phyloP scores from a whole-genome alignment of 768 basidiomycete species.

The Flagelloscypha sp. region DNA sequence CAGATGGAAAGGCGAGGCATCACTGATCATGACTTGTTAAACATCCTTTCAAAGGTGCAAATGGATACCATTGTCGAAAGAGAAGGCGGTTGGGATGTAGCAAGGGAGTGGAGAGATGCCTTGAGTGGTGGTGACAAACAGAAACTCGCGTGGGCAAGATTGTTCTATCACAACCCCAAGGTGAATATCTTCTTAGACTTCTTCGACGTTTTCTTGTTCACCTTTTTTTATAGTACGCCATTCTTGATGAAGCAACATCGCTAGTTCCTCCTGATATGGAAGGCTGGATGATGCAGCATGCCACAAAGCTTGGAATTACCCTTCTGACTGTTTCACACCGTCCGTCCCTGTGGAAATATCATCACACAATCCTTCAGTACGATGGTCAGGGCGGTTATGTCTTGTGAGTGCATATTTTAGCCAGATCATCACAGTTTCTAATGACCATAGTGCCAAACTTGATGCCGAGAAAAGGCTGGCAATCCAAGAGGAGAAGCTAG shows the following conservation, averaged over 20 bases:
- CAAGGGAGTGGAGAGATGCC: conserved; percentile 90
- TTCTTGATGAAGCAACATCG: conserved; percentile 93
- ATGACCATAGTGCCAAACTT: conserved; percentile 59
- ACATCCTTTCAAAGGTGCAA: conserved; percentile 68
- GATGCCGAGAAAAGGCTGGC: conserved; percentile 86
- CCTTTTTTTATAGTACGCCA: conserved; percentile 62
- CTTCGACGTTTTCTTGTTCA: conserved; percentile 5
- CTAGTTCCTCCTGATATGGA: conserved; percentile 91
- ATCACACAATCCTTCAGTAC: conserved; percentile 81
- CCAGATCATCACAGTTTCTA: conserved; percentile 4
- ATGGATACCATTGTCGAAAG: conserved; percentile 83
- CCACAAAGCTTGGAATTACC: conserved; percentile 80
- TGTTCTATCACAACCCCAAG: conserved; percentile 95
- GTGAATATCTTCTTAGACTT: conserved; percentile 27
- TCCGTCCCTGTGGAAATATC: conserved; percentile 90
- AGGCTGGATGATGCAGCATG: conserved; percentile 91
- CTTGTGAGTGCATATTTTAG: conserved; percentile 51
- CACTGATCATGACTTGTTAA: conserved; percentile 66
- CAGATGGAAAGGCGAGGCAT: conserved; percentile 72
- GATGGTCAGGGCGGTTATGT: conserved; percentile 94
- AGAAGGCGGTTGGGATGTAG: conserved; percentile 92
- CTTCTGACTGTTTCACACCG: conserved; percentile 93
- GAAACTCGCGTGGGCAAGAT: conserved; percentile 91
- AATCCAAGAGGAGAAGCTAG: conserved; percentile 91
- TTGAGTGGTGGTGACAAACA: conserved; percentile 95